A percentile compares a stretch with the other conserved stretches of the same genome.
These are phyloP conservation scores for Venturiaceae sp. DNA, from an alignment of 2,329 filamentous ascomycete genomes.

Conservation along the genomic window DNA sequence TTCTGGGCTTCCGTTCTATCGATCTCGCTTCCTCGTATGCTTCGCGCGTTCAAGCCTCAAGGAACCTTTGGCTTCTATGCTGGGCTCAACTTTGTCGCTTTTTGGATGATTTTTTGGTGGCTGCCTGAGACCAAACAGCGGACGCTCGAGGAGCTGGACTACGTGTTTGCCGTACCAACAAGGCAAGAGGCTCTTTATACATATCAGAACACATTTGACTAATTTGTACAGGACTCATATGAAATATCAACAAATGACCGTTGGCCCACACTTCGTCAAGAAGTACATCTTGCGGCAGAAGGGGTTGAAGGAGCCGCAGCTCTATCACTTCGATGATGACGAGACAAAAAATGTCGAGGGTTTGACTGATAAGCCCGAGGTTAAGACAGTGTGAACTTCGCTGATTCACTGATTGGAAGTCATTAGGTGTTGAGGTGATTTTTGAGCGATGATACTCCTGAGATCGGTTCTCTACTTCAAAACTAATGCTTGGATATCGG, in stretches of 20 bases:
- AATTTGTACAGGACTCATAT: slow-evolving; percentile 30
- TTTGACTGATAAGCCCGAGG: background rate
- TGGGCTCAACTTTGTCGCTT: slow-evolving; percentile 49
- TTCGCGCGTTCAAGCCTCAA: slow-evolving; percentile 39
- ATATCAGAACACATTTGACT: too few relatives aligned
- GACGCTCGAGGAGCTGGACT: slow-evolving; percentile 39
- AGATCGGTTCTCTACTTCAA: background rate
- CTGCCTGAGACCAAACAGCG: slow-evolving; percentile 38
- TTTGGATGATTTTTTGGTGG: slow-evolving; percentile 55
- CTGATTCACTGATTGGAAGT: too few relatives aligned
- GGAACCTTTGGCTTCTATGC: slow-evolving; percentile 54
- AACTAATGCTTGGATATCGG: background rate
- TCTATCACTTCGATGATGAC: slow-evolving; percentile 27
- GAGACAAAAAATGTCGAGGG: background rate
- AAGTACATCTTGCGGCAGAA: slow-evolving; percentile 30
- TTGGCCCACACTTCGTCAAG: slow-evolving; percentile 37
- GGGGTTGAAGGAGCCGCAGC: slow-evolving; percentile 19
- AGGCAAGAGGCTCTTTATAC: too few relatives aligned
- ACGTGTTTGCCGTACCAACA: slow-evolving; percentile 38
- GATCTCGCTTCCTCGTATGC: slow-evolving; percentile 54
- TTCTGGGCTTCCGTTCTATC: slow-evolving; percentile 49
- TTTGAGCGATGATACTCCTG: background rate
- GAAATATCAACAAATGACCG: slow-evolving; percentile 27
- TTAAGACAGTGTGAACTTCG: background rate
- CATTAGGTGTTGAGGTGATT: background rate